Percentiles rank a stretch among this genome's conserved stretches.
Evolutionary conservation across 2,329 filamentous ascomycete species (phyloP).

Genomic region (Sporothrix inflata): DNA sequence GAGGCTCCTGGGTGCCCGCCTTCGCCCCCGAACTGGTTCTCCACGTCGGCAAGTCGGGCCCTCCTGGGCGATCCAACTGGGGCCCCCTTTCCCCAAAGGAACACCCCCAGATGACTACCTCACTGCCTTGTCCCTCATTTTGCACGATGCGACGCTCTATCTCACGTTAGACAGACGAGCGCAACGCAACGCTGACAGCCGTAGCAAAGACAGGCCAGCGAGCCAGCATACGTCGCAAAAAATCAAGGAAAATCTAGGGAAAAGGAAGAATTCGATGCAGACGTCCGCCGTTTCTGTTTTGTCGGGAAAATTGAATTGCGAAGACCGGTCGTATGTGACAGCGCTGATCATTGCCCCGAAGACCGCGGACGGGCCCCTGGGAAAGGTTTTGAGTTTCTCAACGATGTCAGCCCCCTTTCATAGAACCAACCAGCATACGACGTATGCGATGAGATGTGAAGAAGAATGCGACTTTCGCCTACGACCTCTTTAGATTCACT

Average conservation of each 20-base stretch:
- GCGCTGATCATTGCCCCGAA: not conserved
- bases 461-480: too few species aligned
- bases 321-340: not conserved
- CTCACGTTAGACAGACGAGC: constrained; percentile 12
- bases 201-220: too few species aligned
- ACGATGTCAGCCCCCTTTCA: not conserved
- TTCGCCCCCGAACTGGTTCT: not conserved
- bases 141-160: constrained; percentile 6
- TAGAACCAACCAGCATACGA: not conserved
- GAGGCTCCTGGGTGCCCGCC: not conserved
- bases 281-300: not conserved
- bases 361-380: not conserved
- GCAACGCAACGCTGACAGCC: constrained; percentile 22
- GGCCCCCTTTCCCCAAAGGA: not conserved
- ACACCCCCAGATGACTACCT: not conserved
- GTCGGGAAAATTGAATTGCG: not conserved
- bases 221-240: not conserved
- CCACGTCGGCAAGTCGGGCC: too few species aligned
- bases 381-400: not conserved
- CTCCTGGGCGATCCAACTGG: not conserved
- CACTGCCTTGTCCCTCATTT: constrained; percentile 1
- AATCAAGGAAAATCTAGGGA: not conserved
- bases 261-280: not conserved
- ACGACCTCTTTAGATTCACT: too few species aligned
- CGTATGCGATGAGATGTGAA: not conserved